A percentile compares a stretch with the other conserved stretches of the same genome.
Evolutionary conservation across 1,284 basidiomycete genomes (phyloP).

Genomic region (Ceratobasidium sp.): DNA sequence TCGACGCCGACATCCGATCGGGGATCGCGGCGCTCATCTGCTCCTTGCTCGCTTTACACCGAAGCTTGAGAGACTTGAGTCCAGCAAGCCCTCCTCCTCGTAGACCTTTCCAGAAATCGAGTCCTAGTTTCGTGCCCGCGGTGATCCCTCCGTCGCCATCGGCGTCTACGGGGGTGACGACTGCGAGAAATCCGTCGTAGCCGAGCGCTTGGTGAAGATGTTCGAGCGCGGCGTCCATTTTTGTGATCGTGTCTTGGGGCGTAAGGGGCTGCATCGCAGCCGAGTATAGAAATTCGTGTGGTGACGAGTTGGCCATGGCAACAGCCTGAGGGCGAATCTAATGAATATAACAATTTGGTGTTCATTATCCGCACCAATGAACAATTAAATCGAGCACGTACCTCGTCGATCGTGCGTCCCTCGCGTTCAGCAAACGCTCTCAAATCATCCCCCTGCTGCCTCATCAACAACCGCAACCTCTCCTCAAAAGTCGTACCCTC

Average conservation of each 20-base stretch:
- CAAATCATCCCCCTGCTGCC: constrained; percentile 41
- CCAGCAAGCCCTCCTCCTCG: constrained; percentile 41
- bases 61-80: constrained; percentile 44
- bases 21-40: neutral
- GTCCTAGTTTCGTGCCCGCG: constrained; percentile 46
- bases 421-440: constrained; percentile 43
- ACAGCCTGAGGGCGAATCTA: constrained; percentile 45
- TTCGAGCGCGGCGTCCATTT: constrained; percentile 42
- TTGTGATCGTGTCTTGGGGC: constrained; percentile 34
- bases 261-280: constrained; percentile 22
- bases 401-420: constrained; percentile 38
- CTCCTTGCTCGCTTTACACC: constrained; percentile 39
- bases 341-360: neutral
- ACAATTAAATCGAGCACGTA: constrained; percentile 1
- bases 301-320: constrained; percentile 25
- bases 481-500: constrained; percentile 37
- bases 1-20: constrained; percentile 10
- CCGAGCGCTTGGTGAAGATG: constrained; percentile 35
- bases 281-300: constrained; percentile 40
- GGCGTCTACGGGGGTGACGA: constrained; percentile 43
- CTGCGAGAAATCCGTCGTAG: constrained; percentile 40
- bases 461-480: constrained; percentile 21
- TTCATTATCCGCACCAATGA: neutral
- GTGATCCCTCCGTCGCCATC: constrained; percentile 45
- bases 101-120: constrained; percentile 45